Conservation (phyloP, 192 early-diverging fungal genomes). For the Coemansia sp. region DNA sequence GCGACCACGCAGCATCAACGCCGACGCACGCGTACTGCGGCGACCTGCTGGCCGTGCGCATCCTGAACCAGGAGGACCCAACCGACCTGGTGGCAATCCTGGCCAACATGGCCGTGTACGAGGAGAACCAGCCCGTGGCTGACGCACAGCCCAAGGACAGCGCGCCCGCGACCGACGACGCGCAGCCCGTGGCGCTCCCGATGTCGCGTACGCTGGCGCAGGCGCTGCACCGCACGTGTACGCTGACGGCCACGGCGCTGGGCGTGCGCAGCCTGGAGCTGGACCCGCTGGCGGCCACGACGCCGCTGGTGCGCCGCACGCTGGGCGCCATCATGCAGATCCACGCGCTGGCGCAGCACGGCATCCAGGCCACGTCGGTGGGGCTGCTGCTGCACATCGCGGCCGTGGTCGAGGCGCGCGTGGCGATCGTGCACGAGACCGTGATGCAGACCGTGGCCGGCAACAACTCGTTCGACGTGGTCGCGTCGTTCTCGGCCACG, state of each 20-base stretch:
- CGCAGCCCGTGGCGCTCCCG: conserved; percentile 24
- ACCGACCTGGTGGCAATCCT: conserved; percentile 51
- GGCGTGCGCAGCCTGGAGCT: conserved; percentile 29
- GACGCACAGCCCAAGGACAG: not conserved
- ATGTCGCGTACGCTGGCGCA: conserved; percentile 44
- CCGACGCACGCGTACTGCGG: conserved; percentile 48
- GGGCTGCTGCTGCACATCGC: conserved; percentile 47
- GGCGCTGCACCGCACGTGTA: conserved; percentile 43
- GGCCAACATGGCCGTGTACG: conserved; percentile 43
- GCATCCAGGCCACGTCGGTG: conserved; percentile 48
- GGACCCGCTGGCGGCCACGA: conserved; percentile 42
- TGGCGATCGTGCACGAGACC: conserved; percentile 40
- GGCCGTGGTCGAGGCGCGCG: conserved; percentile 45
- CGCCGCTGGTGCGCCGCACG: conserved; percentile 46
- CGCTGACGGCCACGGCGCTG: conserved; percentile 38
- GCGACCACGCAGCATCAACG: conserved; percentile 19
- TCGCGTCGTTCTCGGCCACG: conserved; percentile 26
- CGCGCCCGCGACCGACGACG: not conserved
- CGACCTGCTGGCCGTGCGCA: conserved; percentile 50
- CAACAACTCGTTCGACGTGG: conserved; percentile 19
- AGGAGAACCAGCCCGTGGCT: conserved; percentile 40
- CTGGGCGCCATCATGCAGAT: conserved; percentile 52
- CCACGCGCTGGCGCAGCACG: conserved; percentile 50
- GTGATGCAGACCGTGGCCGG: conserved; percentile 21
- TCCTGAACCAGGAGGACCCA: conserved; percentile 53